Evolutionary conservation across 2,329 filamentous ascomycete genomes (phyloP), one percentile per base, ranked within the genome.

Genomic region (Myriangium duriaei): DNA sequence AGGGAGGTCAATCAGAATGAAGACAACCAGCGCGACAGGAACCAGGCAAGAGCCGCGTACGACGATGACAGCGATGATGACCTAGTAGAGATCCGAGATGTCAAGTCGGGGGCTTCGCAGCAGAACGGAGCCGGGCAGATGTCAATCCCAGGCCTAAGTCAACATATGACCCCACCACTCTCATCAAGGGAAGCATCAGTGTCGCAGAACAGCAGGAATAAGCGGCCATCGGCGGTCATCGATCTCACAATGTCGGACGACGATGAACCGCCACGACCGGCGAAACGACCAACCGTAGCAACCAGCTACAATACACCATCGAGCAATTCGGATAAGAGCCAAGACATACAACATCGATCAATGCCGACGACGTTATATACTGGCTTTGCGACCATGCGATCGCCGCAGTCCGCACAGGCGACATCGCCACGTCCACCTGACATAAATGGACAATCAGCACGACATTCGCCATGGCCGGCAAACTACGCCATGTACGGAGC

Each of bases 221-320:
- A 68, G 49, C 56, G 64, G 24, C 56, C 57, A 18, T 58, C 61
- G 10, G 62, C 64, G 37, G 62, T 68, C 16, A 65, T 69, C 37
- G 65, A 68, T 45, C 52, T 68, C 49, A 68, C 64, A 1, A 45
- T 67, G 32, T 63, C 59, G 44, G 64, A 67, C 43, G 63, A 67
- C 37, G 65, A 67, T 49, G 55, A 59, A 41, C 54, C 53, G 15
- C 50, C 51, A 26, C 47, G 56, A 28, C 52, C 53, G 32, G 47
- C 51, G 12, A 58, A 58, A 42, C 46, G 55, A 39, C 50, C 50
- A 33, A 46, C 45, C 40, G 37, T 40, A 33, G 40, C 28, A 21
- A 45, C 39, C 21, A 41, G 34, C 33, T 45, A 42, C 31, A 41
- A 45, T 28, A 45, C 43, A 26, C 43, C 43, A 31, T 31, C 43